Percentiles rank a stretch among this genome's conserved stretches.
Conservation (phyloP, 345 rosid species). For the Populus davidiana region DNA sequence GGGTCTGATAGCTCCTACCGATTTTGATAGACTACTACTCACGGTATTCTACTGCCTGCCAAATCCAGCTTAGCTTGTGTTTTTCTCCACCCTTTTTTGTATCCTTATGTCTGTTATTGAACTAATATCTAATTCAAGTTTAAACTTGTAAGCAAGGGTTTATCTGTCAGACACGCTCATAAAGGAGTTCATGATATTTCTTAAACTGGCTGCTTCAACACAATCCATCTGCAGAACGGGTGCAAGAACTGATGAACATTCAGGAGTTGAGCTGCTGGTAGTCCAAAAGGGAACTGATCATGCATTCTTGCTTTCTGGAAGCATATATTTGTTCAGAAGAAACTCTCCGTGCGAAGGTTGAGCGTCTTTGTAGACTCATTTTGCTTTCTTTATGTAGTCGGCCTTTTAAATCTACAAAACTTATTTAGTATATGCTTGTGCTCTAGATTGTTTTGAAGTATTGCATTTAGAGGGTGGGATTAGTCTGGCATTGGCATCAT, state of each 20-base stretch:
- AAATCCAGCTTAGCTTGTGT: background rate
- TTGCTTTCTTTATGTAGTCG: background rate
- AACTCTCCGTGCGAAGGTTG: background rate
- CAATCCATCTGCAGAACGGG: background rate
- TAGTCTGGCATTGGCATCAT: background rate
- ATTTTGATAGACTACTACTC: conserved; percentile 33
- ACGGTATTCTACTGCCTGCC: background rate
- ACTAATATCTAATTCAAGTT: background rate
- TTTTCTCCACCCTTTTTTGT: background rate
- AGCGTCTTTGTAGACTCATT: background rate
- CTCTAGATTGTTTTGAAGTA: background rate
- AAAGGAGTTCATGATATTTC: background rate
- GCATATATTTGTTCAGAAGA: background rate
- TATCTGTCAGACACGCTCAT: background rate
- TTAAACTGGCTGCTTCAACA: background rate
- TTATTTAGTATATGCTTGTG: background rate
- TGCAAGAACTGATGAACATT: background rate
- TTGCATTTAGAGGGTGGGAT: background rate
- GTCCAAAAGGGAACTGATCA: background rate
- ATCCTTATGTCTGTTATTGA: background rate
- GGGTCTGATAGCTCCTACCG: conserved; percentile 51
- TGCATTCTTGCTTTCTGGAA: background rate
- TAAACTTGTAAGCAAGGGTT: background rate
- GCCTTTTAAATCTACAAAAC: background rate
- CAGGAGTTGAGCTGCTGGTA: background rate